Evolutionary conservation across 1,139 yeast species (phyloP).

Genomic region (Saccharomyces hybrid): DNA sequence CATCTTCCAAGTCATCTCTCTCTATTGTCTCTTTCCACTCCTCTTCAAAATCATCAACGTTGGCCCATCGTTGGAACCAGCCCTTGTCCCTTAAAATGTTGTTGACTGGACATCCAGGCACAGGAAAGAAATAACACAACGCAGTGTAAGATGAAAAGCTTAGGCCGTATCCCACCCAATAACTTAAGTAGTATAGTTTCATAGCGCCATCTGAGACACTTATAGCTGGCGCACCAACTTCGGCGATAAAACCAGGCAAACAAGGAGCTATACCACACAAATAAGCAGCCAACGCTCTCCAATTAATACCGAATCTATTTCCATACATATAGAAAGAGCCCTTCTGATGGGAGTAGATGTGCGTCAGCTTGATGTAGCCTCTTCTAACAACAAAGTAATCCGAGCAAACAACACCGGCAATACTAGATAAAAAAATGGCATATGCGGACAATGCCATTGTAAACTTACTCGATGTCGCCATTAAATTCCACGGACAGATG

Average conservation of each 20-base stretch:
- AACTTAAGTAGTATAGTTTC: slow-evolving; percentile 61
- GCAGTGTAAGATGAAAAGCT: slow-evolving; percentile 46
- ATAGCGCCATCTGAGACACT: slow-evolving; percentile 62
- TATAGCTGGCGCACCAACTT: slow-evolving; percentile 52
- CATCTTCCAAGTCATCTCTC: slow-evolving; percentile 16
- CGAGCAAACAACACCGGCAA: slow-evolving; percentile 73
- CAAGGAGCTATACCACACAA: slow-evolving; percentile 72
- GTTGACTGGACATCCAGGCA: slow-evolving; percentile 49
- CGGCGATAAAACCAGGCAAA: slow-evolving; percentile 84
- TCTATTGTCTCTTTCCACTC: slow-evolving; percentile 24
- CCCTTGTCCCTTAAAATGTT: slow-evolving; percentile 43
- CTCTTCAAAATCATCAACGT: slow-evolving; percentile 57
- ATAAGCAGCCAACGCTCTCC: slow-evolving; percentile 74
- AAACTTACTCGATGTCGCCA: slow-evolving; percentile 65
- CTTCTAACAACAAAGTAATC: slow-evolving; percentile 74
- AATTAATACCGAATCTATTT: slow-evolving; percentile 58
- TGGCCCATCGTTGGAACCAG: slow-evolving; percentile 54
- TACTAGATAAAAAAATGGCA: slow-evolving; percentile 76
- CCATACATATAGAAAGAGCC: slow-evolving; percentile 50
- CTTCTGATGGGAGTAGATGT: slow-evolving; percentile 45
- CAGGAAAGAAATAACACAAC: slow-evolving; percentile 49
- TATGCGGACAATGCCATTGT: slow-evolving; percentile 81
- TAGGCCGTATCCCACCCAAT: slow-evolving; percentile 62
- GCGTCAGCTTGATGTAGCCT: slow-evolving; percentile 58
- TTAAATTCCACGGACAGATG: slow-evolving; percentile 84